A percentile compares a stretch with the other conserved stretches of the same genome.
Conservation (phyloP, 2,329 filamentous ascomycete genomes). For the Aureobasidium melanogenum region DNA sequence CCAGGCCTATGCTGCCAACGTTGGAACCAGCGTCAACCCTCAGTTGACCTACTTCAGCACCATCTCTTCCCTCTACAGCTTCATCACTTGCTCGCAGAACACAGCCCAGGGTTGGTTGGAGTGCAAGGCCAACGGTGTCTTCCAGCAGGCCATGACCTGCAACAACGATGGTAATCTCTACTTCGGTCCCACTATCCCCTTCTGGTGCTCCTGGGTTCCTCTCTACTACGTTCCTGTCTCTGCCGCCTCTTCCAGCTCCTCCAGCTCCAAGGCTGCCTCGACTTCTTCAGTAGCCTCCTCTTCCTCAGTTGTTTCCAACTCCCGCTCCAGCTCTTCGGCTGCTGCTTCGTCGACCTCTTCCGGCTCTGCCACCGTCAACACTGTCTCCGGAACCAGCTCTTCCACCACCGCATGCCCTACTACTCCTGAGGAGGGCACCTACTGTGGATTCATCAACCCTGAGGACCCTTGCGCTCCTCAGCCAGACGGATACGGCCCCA, state of each 20-base stretch:
- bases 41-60: slow-evolving; percentile 1
- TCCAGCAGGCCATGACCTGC: slow-evolving; percentile 5
- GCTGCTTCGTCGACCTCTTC: slow-evolving; percentile 8
- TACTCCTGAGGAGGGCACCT: slow-evolving; percentile 25
- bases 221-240: not conserved
- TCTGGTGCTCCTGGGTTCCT: not conserved
- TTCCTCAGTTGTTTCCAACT: not conserved
- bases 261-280: not conserved
- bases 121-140: slow-evolving; percentile 3
- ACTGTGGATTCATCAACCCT: slow-evolving; percentile 31
- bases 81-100: not conserved
- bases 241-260: not conserved
- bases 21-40: not conserved
- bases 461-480: slow-evolving; percentile 20
- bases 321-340: not conserved
- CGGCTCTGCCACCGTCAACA: slow-evolving; percentile 5
- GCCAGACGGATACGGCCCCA: slow-evolving; percentile 20
- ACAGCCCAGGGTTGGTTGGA: not conserved
- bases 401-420: slow-evolving; percentile 22
- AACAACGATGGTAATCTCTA: slow-evolving; percentile 6
- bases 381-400: slow-evolving; percentile 17
- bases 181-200: not conserved
- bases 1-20: not conserved
- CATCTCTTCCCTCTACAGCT: not conserved
- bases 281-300: not conserved